Evolutionary conservation across 768 basidiomycete genomes (phyloP).

Genomic region (Antrodiella citrinella): DNA sequence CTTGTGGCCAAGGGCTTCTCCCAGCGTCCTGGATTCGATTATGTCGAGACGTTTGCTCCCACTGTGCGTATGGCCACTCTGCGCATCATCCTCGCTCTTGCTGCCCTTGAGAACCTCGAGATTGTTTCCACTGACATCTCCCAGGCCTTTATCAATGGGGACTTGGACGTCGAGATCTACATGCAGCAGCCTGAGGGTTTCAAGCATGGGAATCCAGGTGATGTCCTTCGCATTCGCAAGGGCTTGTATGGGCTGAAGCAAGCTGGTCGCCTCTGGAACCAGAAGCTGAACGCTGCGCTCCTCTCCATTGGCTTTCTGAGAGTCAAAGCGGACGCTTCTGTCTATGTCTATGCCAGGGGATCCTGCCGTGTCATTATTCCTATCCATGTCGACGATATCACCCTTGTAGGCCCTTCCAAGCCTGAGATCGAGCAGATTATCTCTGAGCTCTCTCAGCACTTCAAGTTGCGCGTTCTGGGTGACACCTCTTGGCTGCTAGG

Average conservation of each 20-base stretch:
- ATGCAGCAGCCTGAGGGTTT: constrained; percentile 13
- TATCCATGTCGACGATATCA: constrained; percentile 7
- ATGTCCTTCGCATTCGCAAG: constrained; percentile 18
- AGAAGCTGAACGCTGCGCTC: constrained; percentile 15
- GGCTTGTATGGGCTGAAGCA: constrained; percentile 26
- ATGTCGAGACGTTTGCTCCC: constrained; percentile 23
- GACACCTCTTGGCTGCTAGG: constrained; percentile 13
- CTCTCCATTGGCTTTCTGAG: constrained; percentile 3
- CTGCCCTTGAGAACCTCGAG: constrained; percentile 14
- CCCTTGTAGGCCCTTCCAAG: neutral
- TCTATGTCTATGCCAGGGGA: constrained; percentile 3
- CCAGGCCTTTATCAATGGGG: constrained; percentile 21
- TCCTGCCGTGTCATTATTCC: neutral
- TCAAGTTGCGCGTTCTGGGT: constrained; percentile 12
- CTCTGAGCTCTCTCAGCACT: neutral
- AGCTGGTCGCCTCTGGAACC: constrained; percentile 21
- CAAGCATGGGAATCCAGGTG: constrained; percentile 2
- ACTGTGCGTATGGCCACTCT: constrained; percentile 16
- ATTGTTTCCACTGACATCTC: constrained; percentile 9
- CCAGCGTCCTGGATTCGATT: constrained; percentile 24
- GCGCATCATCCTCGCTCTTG: constrained; percentile 20
- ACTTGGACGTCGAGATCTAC: constrained; percentile 10
- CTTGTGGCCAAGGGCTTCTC: constrained; percentile 28
- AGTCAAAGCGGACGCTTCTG: constrained; percentile 1
- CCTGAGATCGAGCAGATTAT: neutral